Evolutionary conservation across 2,329 filamentous ascomycete genomes (phyloP).

Genomic region (Fusarium sp.): DNA sequence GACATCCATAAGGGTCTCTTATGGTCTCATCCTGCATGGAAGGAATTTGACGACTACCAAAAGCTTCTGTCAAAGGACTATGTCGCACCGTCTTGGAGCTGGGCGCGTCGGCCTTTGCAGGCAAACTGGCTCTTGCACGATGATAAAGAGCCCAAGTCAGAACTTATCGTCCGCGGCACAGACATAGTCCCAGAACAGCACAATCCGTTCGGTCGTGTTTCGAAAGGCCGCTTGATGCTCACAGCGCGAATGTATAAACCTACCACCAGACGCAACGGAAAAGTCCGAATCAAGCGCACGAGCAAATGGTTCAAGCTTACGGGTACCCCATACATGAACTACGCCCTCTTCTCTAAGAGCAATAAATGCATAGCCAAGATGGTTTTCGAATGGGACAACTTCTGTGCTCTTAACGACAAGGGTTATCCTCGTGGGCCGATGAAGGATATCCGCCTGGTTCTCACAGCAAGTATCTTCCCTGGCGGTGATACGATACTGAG

Average conservation of each 20-base stretch:
- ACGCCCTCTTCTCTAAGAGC: not conserved
- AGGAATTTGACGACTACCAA: not conserved
- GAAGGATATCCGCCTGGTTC: not conserved
- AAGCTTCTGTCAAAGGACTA: accelerated
- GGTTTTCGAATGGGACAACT: not conserved
- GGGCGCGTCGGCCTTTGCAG: accelerated
- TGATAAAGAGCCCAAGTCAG: accelerated
- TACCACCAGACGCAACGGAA: accelerated
- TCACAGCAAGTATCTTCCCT: not conserved
- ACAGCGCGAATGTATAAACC: not conserved
- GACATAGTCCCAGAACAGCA: accelerated
- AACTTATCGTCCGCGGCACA: not conserved
- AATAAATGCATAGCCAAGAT: not conserved
- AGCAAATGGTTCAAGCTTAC: not conserved
- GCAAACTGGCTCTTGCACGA: accelerated
- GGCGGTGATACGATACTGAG: not conserved
- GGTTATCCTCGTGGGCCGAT: not conserved
- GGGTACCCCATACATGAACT: not conserved
- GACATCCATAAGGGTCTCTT: not conserved
- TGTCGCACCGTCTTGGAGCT: not conserved
- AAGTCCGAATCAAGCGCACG: not conserved
- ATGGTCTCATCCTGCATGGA: accelerated
- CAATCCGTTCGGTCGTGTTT: not conserved
- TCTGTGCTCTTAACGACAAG: accelerated
- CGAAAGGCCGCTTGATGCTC: not conserved